Percentiles rank a stretch among this genome's conserved stretches.
phyloP scores from a whole-genome alignment of 78 protist genomes.

The Dictyostelium firmibasis region DNA sequence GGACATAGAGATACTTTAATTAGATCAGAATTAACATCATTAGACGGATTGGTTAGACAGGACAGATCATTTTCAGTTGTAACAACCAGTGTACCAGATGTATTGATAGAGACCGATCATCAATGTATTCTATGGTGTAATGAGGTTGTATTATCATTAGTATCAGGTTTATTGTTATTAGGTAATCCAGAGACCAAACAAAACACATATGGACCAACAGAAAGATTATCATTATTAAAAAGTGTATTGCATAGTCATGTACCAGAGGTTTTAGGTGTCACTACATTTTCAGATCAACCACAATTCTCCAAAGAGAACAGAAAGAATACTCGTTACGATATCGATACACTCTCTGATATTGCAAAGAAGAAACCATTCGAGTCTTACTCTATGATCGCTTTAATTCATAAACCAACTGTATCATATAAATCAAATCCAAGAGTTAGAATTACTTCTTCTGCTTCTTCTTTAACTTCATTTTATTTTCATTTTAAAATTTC shows the following conservation, averaged over 20 bases:
- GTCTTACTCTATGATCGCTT: neutral
- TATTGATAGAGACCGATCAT: conserved; percentile 74
- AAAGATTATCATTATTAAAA: neutral
- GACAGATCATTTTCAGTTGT: conserved; percentile 49
- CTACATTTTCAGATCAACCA: neutral
- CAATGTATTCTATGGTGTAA: conserved; percentile 82
- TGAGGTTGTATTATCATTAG: conserved; percentile 63
- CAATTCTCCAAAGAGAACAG: neutral
- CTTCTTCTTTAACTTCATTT: conserved; percentile 20
- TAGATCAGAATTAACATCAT: conserved; percentile 68
- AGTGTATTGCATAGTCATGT: conserved; percentile 43
- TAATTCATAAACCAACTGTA: conserved; percentile 31
- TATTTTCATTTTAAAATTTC: conserved; percentile 37
- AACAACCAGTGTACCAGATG: conserved; percentile 74
- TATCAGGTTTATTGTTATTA: conserved; percentile 10
- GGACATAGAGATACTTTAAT: conserved; percentile 80
- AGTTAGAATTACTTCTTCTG: conserved; percentile 18
- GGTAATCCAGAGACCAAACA: conserved; percentile 48
- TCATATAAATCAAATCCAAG: conserved; percentile 18
- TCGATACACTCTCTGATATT: conserved; percentile 26
- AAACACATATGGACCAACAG: conserved; percentile 12
- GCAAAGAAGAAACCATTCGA: conserved; percentile 28
- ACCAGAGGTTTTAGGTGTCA: conserved; percentile 34
- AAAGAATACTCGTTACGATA: neutral
- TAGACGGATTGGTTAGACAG: conserved; percentile 52